These are phyloP conservation scores for Candida arabinofermentans DNA, from an alignment of 805 yeast genomes.

Conservation along the genomic window DNA sequence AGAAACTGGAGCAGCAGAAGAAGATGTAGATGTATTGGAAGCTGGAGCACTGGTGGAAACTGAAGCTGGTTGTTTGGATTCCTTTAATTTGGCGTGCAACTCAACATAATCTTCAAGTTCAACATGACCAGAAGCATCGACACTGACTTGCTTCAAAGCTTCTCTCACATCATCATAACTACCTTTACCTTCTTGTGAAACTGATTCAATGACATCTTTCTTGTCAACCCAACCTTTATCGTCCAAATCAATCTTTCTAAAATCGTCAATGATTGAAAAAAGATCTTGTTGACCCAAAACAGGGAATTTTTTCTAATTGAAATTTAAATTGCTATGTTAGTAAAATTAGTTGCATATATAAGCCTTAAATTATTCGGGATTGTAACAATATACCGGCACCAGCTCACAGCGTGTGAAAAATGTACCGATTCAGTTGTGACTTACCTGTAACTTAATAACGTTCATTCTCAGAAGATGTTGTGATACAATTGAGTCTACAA, in stretches of 20 bases:
- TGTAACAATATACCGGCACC: neutral
- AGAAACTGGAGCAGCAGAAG: slow-evolving; percentile 29
- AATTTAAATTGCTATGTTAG: neutral
- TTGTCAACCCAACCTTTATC: slow-evolving; percentile 95
- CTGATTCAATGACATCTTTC: slow-evolving; percentile 80
- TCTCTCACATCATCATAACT: slow-evolving; percentile 92
- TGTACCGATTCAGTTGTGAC: slow-evolving; percentile 21
- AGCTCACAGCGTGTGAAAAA: neutral
- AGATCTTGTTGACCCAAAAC: slow-evolving; percentile 80
- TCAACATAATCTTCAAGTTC: slow-evolving; percentile 93
- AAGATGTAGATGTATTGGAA: slow-evolving; percentile 9
- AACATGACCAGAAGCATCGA: slow-evolving; percentile 95
- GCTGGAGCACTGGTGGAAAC: slow-evolving; percentile 22
- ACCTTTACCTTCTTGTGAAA: slow-evolving; percentile 73
- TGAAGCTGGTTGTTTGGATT: slow-evolving; percentile 28
- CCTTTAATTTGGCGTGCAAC: slow-evolving; percentile 76
- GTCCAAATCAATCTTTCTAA: slow-evolving; percentile 79
- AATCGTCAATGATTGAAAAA: slow-evolving; percentile 79
- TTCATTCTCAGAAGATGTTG: slow-evolving; percentile 43
- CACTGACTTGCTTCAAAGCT: slow-evolving; percentile 83
- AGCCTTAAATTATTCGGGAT: neutral
- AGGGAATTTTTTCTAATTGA: slow-evolving; percentile 75
- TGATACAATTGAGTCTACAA: neutral
- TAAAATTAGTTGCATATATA: neutral
- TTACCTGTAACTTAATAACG: slow-evolving; percentile 57